Percentiles rank a stretch among this genome's conserved stretches.
These are phyloP conservation scores for Diaporthe ilicicola DNA, from an alignment of 2,329 filamentous ascomycete species.

Conservation along the genomic window DNA sequence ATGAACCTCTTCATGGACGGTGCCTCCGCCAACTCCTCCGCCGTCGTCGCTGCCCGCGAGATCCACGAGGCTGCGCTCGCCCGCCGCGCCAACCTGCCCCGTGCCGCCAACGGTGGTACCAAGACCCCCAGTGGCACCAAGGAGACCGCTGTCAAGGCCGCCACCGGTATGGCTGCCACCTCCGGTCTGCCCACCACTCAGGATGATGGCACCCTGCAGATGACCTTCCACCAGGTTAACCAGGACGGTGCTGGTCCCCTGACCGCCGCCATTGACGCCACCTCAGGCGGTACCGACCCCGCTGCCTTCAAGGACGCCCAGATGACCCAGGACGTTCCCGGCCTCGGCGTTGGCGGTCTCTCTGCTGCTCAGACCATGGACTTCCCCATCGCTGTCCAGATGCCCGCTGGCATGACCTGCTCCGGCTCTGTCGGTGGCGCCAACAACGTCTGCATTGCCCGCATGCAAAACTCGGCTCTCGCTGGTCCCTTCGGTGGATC, in stretches of 20 bases:
- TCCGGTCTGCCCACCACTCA: slow-evolving; percentile 65
- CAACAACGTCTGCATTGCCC: slow-evolving; percentile 70
- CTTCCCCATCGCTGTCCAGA: slow-evolving; percentile 71
- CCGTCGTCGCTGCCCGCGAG: slow-evolving; percentile 31
- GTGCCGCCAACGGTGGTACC: slow-evolving; percentile 44
- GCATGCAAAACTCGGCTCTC: slow-evolving; percentile 67
- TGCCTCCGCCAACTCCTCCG: slow-evolving; percentile 39
- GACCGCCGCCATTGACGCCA: slow-evolving; percentile 66
- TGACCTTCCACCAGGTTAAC: slow-evolving; percentile 77
- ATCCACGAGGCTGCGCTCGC: slow-evolving; percentile 35
- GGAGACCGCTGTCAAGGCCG: slow-evolving; percentile 63
- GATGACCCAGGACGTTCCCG: slow-evolving; percentile 56
- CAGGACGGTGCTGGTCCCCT: slow-evolving; percentile 74
- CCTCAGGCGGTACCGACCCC: slow-evolving; percentile 69
- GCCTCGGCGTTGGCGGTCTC: slow-evolving; percentile 57
- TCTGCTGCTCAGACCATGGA: slow-evolving; percentile 68
- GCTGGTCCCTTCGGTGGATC: slow-evolving; percentile 75
- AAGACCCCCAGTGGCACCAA: slow-evolving; percentile 46
- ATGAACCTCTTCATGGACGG: slow-evolving; percentile 68
- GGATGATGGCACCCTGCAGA: slow-evolving; percentile 67
- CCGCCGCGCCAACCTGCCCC: slow-evolving; percentile 35
- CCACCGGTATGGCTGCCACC: slow-evolving; percentile 42
- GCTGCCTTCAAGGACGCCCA: slow-evolving; percentile 67
- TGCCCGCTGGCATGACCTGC: slow-evolving; percentile 75
- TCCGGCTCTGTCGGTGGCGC: slow-evolving; percentile 65